These are phyloP conservation scores for Podila verticillata DNA, from an alignment of 192 early-diverging fungal genomes.

Conservation along the genomic window DNA sequence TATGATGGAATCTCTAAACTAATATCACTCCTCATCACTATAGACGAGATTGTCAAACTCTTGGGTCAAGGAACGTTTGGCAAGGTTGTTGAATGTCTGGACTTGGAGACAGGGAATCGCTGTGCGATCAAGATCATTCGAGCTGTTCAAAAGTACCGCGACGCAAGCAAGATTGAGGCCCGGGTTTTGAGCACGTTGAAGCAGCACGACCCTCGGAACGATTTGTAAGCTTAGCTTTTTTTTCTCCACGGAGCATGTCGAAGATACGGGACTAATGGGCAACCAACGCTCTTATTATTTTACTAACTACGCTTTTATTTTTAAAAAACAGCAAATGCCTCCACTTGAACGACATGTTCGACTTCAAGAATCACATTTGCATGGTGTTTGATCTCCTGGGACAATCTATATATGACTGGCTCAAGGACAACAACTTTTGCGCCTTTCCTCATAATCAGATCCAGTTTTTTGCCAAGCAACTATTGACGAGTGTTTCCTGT, in stretches of 20 bases:
- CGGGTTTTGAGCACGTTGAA: conserved; percentile 83
- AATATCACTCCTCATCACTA: background rate
- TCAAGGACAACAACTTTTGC: conserved; percentile 91
- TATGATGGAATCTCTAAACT: too few relatives aligned
- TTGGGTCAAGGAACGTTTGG: conserved; percentile 99
- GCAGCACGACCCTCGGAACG: conserved; percentile 81
- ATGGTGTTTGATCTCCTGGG: conserved; percentile 97
- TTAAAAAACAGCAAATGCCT: conserved; percentile 80
- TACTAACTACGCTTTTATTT: background rate
- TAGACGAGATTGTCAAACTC: conserved; percentile 83
- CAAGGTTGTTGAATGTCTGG: conserved; percentile 91
- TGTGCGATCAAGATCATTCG: conserved; percentile 96
- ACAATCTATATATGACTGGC: conserved; percentile 91
- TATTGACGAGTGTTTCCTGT: conserved; percentile 86
- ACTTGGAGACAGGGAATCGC: conserved; percentile 62
- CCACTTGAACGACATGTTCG: conserved; percentile 85
- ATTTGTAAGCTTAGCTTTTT: conserved; percentile 63
- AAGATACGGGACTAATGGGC: background rate
- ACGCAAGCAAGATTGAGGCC: conserved; percentile 91
- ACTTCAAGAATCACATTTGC: conserved; percentile 92
- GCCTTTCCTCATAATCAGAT: conserved; percentile 92
- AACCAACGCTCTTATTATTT: background rate
- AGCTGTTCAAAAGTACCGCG: conserved; percentile 93
- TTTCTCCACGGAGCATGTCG: background rate
- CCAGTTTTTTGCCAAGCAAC: conserved; percentile 84